Conservation (phyloP, 192 early-diverging fungal genomes). For the Gryganskiella cystojenkinii region DNA sequence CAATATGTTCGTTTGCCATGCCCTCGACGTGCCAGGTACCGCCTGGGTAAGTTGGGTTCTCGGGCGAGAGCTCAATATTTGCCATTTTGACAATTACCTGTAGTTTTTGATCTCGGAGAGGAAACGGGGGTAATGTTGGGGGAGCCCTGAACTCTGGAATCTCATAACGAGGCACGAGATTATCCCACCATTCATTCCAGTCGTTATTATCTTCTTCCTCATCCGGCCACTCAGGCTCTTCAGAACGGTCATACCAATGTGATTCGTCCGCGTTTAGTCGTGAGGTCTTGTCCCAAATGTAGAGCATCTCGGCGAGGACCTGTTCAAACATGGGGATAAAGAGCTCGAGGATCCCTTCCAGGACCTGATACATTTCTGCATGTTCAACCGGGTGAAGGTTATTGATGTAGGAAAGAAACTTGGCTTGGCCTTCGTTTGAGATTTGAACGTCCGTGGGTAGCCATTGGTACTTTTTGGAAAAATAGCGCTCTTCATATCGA, state of each 20-base stretch:
- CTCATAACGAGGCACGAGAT: conserved; percentile 17
- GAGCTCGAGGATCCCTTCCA: conserved; percentile 59
- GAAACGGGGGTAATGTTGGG: too few relatives aligned
- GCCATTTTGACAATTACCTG: conserved; percentile 76
- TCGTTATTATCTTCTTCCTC: conserved; percentile 24
- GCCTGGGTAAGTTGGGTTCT: conserved; percentile 65
- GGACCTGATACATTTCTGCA: conserved; percentile 59
- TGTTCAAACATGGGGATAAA: conserved; percentile 77
- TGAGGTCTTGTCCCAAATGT: neutral
- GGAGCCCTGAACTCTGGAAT: conserved; percentile 20
- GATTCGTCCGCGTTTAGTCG: neutral
- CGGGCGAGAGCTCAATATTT: conserved; percentile 73
- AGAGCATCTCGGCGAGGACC: conserved; percentile 32
- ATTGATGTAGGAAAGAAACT: conserved; percentile 77
- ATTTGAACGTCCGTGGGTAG: conserved; percentile 75
- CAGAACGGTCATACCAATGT: conserved; percentile 18
- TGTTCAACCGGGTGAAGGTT: conserved; percentile 71
- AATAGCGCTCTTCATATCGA: too few relatives aligned
- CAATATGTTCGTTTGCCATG: conserved; percentile 75
- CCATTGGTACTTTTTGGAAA: conserved; percentile 63
- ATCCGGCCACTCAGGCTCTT: neutral
- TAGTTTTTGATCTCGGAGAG: conserved; percentile 19
- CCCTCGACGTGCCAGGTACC: conserved; percentile 78
- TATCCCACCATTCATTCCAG: conserved; percentile 40
- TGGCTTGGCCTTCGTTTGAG: conserved; percentile 56